Conservation (phyloP, 768 basidiomycete species). For the Pulveroboletus sp. region DNA sequence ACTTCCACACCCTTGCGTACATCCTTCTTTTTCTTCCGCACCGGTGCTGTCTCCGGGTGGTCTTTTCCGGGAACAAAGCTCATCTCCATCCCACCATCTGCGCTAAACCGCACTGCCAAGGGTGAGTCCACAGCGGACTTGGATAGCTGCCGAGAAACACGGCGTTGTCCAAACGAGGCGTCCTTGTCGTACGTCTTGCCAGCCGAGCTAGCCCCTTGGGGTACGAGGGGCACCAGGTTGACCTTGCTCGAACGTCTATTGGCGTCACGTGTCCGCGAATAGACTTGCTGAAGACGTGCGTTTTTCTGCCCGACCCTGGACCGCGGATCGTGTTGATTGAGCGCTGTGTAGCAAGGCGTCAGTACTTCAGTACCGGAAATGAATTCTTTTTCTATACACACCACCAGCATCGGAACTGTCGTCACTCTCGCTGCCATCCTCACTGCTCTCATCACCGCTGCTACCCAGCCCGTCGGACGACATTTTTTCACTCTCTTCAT, state of each 20-base stretch:
- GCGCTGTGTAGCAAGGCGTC: slow-evolving; percentile 34
- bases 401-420: slow-evolving; percentile 62
- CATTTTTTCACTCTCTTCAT: slow-evolving; percentile 76
- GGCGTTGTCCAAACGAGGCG: slow-evolving; percentile 72
- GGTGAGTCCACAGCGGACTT: slow-evolving; percentile 11
- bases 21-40: slow-evolving; percentile 34
- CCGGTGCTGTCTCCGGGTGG: slow-evolving; percentile 8
- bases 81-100: slow-evolving; percentile 77
- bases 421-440: slow-evolving; percentile 41
- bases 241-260: slow-evolving; percentile 49
- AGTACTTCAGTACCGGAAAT: slow-evolving; percentile 14
- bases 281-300: slow-evolving; percentile 43
- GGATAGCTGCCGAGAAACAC: slow-evolving; percentile 30
- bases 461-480: slow-evolving; percentile 57
- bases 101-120: slow-evolving; percentile 24
- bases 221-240: slow-evolving; percentile 65
- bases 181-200: slow-evolving; percentile 41
- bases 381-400: slow-evolving; percentile 26
- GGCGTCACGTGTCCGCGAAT: slow-evolving; percentile 38
- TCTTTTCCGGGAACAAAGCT: slow-evolving; percentile 64
- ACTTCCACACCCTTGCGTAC: slow-evolving; percentile 63
- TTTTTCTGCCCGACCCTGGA: slow-evolving; percentile 49
- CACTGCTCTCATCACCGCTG: slow-evolving; percentile 41
- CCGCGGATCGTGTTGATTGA: slow-evolving; percentile 57
- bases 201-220: slow-evolving; percentile 33